Evolutionary conservation across 345 rosid species (phyloP).

Genomic region (Hevea brasiliensis): DNA sequence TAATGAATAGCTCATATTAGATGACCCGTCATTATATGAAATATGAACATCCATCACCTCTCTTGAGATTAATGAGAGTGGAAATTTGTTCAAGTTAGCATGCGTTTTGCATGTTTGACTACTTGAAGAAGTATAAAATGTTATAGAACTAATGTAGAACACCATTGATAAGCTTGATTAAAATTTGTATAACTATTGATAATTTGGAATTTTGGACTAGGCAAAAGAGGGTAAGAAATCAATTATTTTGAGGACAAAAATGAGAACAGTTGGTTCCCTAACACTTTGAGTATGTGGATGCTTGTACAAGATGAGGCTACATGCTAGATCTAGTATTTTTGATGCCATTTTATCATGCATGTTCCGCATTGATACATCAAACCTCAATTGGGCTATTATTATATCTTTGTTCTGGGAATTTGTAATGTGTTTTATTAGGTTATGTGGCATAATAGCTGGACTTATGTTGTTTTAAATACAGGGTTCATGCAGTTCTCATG

Average conservation of each 20-base stretch:
- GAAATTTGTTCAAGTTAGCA: not conserved
- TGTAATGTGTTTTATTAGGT: not conserved
- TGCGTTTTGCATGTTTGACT: not conserved
- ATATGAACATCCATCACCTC: not conserved
- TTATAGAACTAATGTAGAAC: not conserved
- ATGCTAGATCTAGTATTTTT: not conserved
- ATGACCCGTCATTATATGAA: not conserved
- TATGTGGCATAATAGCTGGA: not conserved
- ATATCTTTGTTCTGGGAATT: not conserved
- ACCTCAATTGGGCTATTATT: not conserved
- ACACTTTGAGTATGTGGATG: constrained; percentile 1
- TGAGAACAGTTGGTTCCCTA: not conserved
- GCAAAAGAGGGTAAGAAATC: not conserved
- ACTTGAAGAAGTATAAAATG: not conserved
- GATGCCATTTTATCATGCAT: not conserved
- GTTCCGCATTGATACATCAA: not conserved
- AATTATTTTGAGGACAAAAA: not conserved
- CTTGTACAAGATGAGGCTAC: not conserved
- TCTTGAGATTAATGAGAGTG: constrained; percentile 2
- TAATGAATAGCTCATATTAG: not conserved
- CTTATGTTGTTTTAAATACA: not conserved
- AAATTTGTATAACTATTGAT: not conserved
- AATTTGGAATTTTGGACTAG: not conserved
- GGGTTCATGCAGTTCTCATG: not conserved
- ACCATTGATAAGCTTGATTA: not conserved